Percentiles rank a stretch among this genome's conserved stretches.
Conservation (phyloP, 441 rosid species). For the Arabidopsis lyrata region DNA sequence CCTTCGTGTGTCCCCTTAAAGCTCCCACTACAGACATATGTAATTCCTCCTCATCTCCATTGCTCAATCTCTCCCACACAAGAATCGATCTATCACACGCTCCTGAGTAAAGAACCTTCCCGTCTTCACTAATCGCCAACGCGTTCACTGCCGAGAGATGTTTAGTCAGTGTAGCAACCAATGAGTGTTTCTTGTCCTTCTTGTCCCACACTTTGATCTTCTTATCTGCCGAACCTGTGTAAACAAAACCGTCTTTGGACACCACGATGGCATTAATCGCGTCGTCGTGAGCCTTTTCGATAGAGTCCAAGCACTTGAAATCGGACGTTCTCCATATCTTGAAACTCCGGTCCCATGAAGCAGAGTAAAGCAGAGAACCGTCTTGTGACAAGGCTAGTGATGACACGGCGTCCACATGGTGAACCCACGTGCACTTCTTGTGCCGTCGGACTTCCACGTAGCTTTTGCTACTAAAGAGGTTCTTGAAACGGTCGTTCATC, state of each 20-base stretch:
- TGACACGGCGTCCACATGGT: slow-evolving; percentile 77
- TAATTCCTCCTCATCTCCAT: slow-evolving; percentile 10
- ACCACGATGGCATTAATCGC: slow-evolving; percentile 68
- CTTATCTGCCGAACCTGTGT: slow-evolving; percentile 83
- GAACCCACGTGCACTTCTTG: slow-evolving; percentile 76
- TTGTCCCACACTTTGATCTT: slow-evolving; percentile 71
- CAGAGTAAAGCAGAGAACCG: slow-evolving; percentile 68
- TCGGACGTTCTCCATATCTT: slow-evolving; percentile 72
- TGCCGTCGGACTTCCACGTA: slow-evolving; percentile 72
- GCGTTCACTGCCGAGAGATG: slow-evolving; percentile 79
- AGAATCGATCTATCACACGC: slow-evolving; percentile 77
- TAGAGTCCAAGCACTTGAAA: slow-evolving; percentile 72
- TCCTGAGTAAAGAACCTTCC: slow-evolving; percentile 69
- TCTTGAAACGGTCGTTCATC: slow-evolving; percentile 56
- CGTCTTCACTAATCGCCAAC: slow-evolving; percentile 64
- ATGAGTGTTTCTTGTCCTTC: slow-evolving; percentile 48
- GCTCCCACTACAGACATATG: slow-evolving; percentile 67
- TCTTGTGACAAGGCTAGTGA: slow-evolving; percentile 56
- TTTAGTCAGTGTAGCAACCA: slow-evolving; percentile 56
- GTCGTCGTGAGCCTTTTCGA: slow-evolving; percentile 68
- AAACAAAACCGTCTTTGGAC: slow-evolving; percentile 61
- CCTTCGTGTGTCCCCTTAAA: slow-evolving; percentile 71
- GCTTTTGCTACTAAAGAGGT: slow-evolving; percentile 53
- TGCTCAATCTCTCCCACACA: slow-evolving; percentile 63
- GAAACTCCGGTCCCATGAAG: slow-evolving; percentile 80